Evolutionary conservation across 75 land plant species (phyloP).

Genomic region (Pseudotsuga menziesii): DNA sequence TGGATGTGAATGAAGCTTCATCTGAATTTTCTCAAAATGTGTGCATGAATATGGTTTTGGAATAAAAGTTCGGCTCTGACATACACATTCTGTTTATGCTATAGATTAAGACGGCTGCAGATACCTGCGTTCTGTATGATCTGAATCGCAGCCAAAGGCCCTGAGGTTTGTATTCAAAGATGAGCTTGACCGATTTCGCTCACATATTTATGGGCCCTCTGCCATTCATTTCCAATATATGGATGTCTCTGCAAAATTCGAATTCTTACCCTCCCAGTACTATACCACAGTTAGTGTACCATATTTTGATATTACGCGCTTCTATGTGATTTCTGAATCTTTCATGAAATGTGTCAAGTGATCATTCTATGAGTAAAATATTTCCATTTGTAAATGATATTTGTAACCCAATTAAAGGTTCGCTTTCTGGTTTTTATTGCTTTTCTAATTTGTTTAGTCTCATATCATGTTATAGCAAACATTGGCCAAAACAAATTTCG

Average conservation of each 20-base stretch:
- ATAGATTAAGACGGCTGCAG: constrained; percentile 96
- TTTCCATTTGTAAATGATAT: neutral
- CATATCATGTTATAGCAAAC: no score
- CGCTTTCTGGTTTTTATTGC: no score
- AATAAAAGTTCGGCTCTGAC: no score
- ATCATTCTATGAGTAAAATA: neutral
- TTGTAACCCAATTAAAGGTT: no score
- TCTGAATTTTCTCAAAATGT: no score
- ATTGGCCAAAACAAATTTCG: no score
- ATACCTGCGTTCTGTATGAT: constrained; percentile 74
- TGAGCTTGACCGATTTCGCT: neutral
- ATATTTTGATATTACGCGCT: constrained; percentile 1
- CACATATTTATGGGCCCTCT: neutral
- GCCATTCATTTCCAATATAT: constrained; percentile 1
- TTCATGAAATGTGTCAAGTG: neutral
- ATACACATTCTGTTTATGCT: constrained; percentile 6
- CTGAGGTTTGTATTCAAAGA: constrained; percentile 1
- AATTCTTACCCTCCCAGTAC: neutral
- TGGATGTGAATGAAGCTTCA: no score
- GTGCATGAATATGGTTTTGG: no score
- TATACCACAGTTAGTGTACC: neutral
- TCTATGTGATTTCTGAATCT: no score
- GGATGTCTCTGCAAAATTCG: neutral
- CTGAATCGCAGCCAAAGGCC: constrained; percentile 40
- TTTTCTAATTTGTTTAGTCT: no score